Conservation (phyloP, 108 stramenopile species). For the Cyclotella atomus region DNA sequence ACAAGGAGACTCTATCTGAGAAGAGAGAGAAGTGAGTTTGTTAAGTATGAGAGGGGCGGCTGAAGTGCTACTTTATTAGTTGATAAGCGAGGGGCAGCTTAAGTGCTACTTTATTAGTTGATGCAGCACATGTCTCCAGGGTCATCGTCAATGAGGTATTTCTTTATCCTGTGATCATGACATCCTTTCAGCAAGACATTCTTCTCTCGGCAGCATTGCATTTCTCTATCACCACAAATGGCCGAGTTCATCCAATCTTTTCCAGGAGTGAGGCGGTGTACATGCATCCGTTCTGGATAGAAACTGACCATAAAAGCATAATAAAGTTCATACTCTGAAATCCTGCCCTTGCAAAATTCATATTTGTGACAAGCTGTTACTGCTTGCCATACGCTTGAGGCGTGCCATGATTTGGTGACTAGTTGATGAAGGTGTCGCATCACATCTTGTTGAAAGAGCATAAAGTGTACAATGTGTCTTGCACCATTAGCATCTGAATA, state of each 20-base stretch:
- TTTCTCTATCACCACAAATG: conserved; percentile 31
- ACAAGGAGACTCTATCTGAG: too few relatives aligned
- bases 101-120: too few relatives aligned
- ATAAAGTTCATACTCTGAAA: conserved; percentile 43
- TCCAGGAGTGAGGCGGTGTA: conserved; percentile 14
- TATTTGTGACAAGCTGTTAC: conserved; percentile 2
- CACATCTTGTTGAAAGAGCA: conserved; percentile 50
- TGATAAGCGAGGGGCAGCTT: too few relatives aligned
- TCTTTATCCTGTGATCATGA: conserved; percentile 37
- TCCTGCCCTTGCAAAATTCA: conserved; percentile 23
- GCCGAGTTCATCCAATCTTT: conserved; percentile 21
- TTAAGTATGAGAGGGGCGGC: too few relatives aligned
- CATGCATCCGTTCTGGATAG: conserved; percentile 30
- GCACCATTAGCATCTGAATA: conserved; percentile 31
- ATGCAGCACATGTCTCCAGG: conserved; percentile 32
- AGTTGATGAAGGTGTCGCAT: conserved; percentile 30
- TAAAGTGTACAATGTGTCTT: conserved; percentile 39
- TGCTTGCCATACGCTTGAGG: conserved; percentile 25
- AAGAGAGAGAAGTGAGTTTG: too few relatives aligned
- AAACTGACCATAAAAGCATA: conserved; percentile 15
- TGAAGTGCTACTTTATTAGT: too few relatives aligned
- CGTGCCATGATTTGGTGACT: conserved; percentile 16
- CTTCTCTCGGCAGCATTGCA: conserved; percentile 27
- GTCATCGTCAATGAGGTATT: background rate
- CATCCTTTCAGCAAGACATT: conserved; percentile 45